Percentiles rank a stretch among this genome's conserved stretches.
Conservation (phyloP, 257 asterid species). For the Pogostemon cablin region DNA sequence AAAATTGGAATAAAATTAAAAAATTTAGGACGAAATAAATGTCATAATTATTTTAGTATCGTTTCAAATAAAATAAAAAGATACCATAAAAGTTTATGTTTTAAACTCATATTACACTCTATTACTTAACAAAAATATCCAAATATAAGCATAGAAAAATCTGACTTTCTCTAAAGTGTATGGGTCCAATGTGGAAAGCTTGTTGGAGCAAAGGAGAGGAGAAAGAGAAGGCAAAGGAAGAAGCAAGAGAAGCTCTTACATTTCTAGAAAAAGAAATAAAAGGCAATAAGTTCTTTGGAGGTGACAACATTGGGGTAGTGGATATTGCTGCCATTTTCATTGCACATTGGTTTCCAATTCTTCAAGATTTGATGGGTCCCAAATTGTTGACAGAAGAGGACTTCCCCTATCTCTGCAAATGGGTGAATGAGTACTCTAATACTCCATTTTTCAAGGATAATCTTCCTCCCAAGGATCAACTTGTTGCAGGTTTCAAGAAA, state of each 20-base stretch:
- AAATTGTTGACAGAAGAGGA: constrained; percentile 44
- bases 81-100: no score
- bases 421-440: constrained; percentile 35
- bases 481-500: no score
- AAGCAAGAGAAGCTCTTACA: constrained; percentile 38
- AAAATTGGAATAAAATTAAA: no score
- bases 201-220: constrained; percentile 43
- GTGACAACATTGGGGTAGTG: constrained; percentile 47
- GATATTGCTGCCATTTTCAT: constrained; percentile 44
- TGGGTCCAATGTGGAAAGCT: constrained; percentile 29
- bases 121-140: no score
- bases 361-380: constrained; percentile 37
- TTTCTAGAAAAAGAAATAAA: constrained; percentile 44
- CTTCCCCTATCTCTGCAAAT: constrained; percentile 44
- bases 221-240: constrained; percentile 49
- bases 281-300: constrained; percentile 59
- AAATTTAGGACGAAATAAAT: no score
- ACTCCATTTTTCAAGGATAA: constrained; percentile 39
- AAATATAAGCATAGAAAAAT: no score
- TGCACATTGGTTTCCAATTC: constrained; percentile 35
- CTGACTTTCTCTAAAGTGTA: neutral
- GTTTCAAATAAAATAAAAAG: no score
- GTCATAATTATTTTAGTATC: no score
- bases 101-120: no score
- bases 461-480: constrained; percentile 42